Evolutionary conservation across 768 basidiomycete genomes (phyloP).

Genomic region (Porpolomopsis calyptriformis): DNA sequence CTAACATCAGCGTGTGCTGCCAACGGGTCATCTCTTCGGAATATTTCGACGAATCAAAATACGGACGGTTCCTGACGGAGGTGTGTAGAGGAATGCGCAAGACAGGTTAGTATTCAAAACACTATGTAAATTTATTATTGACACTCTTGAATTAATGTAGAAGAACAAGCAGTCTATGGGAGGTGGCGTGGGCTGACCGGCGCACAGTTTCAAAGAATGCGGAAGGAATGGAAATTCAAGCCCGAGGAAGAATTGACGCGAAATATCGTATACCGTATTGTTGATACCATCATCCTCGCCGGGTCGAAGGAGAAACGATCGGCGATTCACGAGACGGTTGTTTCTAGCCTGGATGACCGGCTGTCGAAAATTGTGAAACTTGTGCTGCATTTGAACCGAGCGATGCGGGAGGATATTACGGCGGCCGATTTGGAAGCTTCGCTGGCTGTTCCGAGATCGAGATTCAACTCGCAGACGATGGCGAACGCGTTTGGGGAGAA

Average conservation of each 20-base stretch:
- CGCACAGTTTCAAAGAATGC: not conserved
- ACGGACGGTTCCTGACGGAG: not conserved
- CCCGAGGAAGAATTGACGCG: conserved; percentile 1
- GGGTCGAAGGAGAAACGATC: not conserved
- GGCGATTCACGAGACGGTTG: not conserved
- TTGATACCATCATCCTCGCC: not conserved
- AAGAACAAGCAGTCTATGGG: conserved; percentile 1
- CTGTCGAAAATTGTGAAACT: not conserved
- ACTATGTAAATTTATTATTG: not conserved
- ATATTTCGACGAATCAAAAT: not conserved
- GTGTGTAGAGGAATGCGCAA: not conserved
- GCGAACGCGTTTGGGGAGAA: conserved; percentile 1
- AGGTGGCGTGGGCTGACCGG: conserved; percentile 2
- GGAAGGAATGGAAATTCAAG: not conserved
- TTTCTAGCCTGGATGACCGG: not conserved
- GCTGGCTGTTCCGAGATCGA: not conserved
- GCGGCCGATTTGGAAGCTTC: not conserved
- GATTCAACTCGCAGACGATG: conserved; percentile 3
- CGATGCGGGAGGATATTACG: conserved; percentile 1
- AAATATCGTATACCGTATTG: not conserved
- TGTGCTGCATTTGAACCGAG: conserved; percentile 1
- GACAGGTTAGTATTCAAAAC: not conserved
- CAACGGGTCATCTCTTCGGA: not conserved
- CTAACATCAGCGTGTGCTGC: not conserved
- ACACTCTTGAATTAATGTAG: not conserved